Base-by-base conservation (phyloP, 2,329 filamentous ascomycete species). In the Aspergillus intermedius region DNA sequence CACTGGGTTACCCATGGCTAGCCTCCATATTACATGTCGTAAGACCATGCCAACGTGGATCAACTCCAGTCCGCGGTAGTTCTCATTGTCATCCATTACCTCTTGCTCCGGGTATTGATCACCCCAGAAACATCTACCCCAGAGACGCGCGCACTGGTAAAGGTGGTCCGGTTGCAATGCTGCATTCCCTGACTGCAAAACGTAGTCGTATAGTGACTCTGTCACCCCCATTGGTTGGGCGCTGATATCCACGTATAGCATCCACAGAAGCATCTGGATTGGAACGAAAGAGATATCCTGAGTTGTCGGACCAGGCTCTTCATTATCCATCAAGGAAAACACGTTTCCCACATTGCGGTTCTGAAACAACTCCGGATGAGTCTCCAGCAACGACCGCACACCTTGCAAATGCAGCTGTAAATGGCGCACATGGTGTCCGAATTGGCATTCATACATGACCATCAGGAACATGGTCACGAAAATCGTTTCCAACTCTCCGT, bases 31-130 rank as follows among this genome's bases (percentile, higher is more conserved):
- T 19, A 54, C 55, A 40, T 68, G 52, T 21, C 61, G 63, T 19
- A 67, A 49, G 3, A 51, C 55, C 37, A 67, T 60, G 5, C 57
- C 60, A 2, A 50, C 44, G 40, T 69, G 65, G 4, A 68, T 41
- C 13, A 69, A 49, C 46, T 68, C 65, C 13, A 69, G 49, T 3
- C 56, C 64, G 19, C 66, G 56, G 49, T 69, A 66, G 23, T 69
- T 69, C 47, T 69, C 66, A 21, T 68, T 65, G 30, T 69, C 66
- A 45, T 69, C 67, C n/a, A 67, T 51, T 2, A 68, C 60, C 48
- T 69, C 60, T 15, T 61, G 56, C n/a, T 66, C 62, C 0, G 67
- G 67, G 44, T 69, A 69, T 23, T 63, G 60, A 13, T 63, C 54
- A 2, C 64, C 65, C 63, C 64, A 69, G 40, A 67, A 64, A 45